Evolutionary conservation across 2,329 filamentous ascomycete species (phyloP).

Genomic region (Dichotomopilus funicola): DNA sequence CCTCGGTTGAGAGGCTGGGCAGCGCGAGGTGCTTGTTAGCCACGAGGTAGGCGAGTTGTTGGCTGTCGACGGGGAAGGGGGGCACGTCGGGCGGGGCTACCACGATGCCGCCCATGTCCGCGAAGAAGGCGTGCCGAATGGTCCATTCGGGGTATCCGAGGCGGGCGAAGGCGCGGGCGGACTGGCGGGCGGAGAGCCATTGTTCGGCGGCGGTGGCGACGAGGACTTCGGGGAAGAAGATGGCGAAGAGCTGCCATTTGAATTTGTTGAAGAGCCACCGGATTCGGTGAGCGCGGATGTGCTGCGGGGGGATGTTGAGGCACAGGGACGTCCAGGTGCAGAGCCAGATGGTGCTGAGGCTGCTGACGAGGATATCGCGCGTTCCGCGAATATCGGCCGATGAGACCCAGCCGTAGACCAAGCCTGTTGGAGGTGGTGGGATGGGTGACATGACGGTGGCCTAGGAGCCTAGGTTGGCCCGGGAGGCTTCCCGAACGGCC

Average conservation of each 20-base stretch:
- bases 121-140: neutral
- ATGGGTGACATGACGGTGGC: no score
- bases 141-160: no score
- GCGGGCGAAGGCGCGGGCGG: neutral
- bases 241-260: neutral
- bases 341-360: neutral
- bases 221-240: neutral
- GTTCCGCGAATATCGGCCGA: neutral
- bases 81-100: neutral
- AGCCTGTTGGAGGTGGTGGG: neutral
- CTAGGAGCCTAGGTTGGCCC: neutral
- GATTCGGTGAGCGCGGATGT: neutral
- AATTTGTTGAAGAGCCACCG: neutral
- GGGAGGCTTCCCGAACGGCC: neutral
- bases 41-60: neutral
- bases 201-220: neutral
- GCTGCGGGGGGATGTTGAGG: neutral
- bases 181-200: neutral
- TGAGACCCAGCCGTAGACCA: neutral
- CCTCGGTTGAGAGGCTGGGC: neutral
- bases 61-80: neutral
- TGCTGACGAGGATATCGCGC: neutral
- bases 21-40: neutral
- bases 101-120: neutral
- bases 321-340: neutral